phyloP scores from a whole-genome alignment of 78 protist species.

The Dictyostelium capitatum region DNA sequence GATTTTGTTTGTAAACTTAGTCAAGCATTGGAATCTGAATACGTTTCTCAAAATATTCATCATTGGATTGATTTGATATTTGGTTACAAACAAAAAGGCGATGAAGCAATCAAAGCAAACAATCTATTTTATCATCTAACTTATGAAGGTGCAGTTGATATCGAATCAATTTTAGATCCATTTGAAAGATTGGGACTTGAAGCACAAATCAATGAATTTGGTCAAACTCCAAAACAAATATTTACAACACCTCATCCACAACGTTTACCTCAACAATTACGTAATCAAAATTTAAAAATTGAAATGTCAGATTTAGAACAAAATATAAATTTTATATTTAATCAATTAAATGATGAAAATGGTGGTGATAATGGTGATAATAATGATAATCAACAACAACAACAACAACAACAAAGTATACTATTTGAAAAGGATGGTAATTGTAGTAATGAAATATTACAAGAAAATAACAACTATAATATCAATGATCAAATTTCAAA shows the following conservation, averaged over 20 bases:
- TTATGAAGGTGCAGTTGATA: constrained; percentile 95
- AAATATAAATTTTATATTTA: constrained; percentile 28
- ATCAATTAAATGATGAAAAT: constrained; percentile 27
- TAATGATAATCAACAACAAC: not conserved
- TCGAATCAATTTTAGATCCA: constrained; percentile 90
- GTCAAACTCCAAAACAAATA: constrained; percentile 98
- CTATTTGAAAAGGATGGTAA: not conserved
- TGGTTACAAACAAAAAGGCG: constrained; percentile 96
- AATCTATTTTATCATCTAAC: constrained; percentile 95
- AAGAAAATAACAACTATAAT: not conserved
- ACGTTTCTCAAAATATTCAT: constrained; percentile 92
- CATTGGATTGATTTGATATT: constrained; percentile 98
- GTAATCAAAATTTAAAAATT: constrained; percentile 58
- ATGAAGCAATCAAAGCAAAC: constrained; percentile 83
- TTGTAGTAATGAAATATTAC: too few relatives aligned
- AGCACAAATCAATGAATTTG: constrained; percentile 97
- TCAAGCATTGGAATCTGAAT: constrained; percentile 94
- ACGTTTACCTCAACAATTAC: constrained; percentile 19
- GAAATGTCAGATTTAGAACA: constrained; percentile 2
- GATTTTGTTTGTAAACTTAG: constrained; percentile 81
- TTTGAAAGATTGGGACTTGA: constrained; percentile 73
- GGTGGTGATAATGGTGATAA: not conserved
- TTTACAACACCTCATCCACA: constrained; percentile 91
- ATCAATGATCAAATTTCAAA: not conserved
- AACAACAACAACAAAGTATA: not conserved